phyloP scores from a whole-genome alignment of 2,329 filamentous ascomycete genomes.

The Penicillium sp. region DNA sequence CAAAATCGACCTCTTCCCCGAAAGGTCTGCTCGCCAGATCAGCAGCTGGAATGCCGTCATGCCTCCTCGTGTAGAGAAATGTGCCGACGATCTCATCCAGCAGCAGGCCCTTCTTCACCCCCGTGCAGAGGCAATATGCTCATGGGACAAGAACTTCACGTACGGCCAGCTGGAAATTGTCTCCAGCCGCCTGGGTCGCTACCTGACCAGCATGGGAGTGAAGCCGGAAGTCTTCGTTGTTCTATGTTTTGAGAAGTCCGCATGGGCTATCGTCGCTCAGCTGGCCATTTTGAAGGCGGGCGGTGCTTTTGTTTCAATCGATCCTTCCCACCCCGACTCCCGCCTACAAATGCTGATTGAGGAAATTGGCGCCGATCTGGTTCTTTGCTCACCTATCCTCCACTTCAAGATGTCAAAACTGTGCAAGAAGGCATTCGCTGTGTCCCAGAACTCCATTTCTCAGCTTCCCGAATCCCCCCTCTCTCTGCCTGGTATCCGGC shows the following conservation, averaged over 20 bases:
- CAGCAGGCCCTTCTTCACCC: slow-evolving; percentile 27
- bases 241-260: slow-evolving; percentile 45
- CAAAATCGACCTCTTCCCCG: slow-evolving; percentile 32
- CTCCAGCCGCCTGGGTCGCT: slow-evolving; percentile 36
- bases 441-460: slow-evolving; percentile 28
- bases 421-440: slow-evolving; percentile 27
- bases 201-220: slow-evolving; percentile 40
- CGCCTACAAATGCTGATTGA: slow-evolving; percentile 36
- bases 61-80: slow-evolving; percentile 32
- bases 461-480: slow-evolving; percentile 26
- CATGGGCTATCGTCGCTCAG: slow-evolving; percentile 43
- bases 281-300: slow-evolving; percentile 44
- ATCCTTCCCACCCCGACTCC: slow-evolving; percentile 40
- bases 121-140: slow-evolving; percentile 31
- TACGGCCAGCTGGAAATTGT: slow-evolving; percentile 40
- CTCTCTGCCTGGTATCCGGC: slow-evolving; percentile 11
- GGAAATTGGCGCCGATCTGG: slow-evolving; percentile 34
- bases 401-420: slow-evolving; percentile 31
- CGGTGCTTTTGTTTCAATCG: slow-evolving; percentile 43
- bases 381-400: slow-evolving; percentile 35
- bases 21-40: slow-evolving; percentile 32
- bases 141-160: slow-evolving; percentile 39
- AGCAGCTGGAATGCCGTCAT: slow-evolving; percentile 34
- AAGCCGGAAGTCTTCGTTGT: slow-evolving; percentile 41
- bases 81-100: slow-evolving; percentile 39